Evolutionary conservation across 2,329 filamentous ascomycete genomes (phyloP), one percentile per base, ranked within the genome.

Genomic region (Diplodia mutila): DNA sequence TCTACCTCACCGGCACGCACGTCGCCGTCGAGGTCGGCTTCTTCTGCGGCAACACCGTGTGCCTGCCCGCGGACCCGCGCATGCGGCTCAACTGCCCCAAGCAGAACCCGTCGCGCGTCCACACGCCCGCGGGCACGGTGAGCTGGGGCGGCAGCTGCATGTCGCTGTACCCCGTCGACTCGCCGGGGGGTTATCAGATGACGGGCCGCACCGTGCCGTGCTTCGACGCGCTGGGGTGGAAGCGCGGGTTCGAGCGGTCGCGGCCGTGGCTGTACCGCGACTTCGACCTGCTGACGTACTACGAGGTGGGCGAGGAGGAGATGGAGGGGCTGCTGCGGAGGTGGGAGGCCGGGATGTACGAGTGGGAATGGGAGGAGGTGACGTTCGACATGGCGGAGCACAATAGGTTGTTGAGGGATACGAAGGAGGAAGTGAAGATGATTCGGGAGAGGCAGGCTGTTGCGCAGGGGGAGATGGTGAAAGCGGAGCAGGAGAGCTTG

Each of bases 381-480:
- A 77, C 80, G 25, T 87, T 87, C 68, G 85, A 87, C 68, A 86
- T 88, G 84, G 81, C 75, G 6, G 81, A 81, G 68, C 85, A 87
- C 72, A 87, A 87, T 67, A 71, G 75, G 63, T 70, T 87, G 57
- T 77, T 87, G 11, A 69, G 71, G 2, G 76, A 79, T 1, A 86
- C 83, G 0, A 75, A 71, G 27, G 80, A 81, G 0, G 85, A 87
- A 71, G 85, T 86, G 1, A 74, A 71, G 29, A 71, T 73, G 11
- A 83, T 87, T 18, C 77, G 82, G 23, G 72, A 73, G 37, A 78
- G 76, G 67, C 85, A 87, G 73, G 77, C 76, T 1, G 72, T 78
- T 16, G 83, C 83, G 8, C 85, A 87, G 71, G 80, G 79, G 12
- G 78, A 81, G 71, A 81, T 82, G 80, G 77, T 77, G 6, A 82